Conservation (phyloP, 106 monocot species). For the Cymbidium sinense region DNA sequence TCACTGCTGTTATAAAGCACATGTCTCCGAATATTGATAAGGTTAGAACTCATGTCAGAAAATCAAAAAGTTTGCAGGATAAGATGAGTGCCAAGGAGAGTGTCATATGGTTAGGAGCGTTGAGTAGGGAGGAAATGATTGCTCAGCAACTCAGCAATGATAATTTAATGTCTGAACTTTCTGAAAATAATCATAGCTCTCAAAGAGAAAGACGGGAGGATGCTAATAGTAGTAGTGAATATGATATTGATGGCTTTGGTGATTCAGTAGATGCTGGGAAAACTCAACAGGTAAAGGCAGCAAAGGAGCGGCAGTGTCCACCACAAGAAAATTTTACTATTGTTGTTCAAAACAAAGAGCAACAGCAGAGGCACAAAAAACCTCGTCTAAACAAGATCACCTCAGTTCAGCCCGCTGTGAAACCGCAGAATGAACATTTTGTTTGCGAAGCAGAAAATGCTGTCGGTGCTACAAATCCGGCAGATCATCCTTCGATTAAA, state of each 20-base stretch:
- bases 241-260: slow-evolving; percentile 48
- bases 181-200: slow-evolving; percentile 34
- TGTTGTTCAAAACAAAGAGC: slow-evolving; percentile 11
- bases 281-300: slow-evolving; percentile 4
- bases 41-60: slow-evolving; percentile 66
- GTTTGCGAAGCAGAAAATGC: slow-evolving; percentile 21
- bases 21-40: slow-evolving; percentile 94
- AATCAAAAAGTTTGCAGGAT: slow-evolving; percentile 97
- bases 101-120: slow-evolving; percentile 78
- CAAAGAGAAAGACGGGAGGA: slow-evolving; percentile 40
- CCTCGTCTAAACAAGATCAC: slow-evolving; percentile 12
- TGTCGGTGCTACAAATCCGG: slow-evolving; percentile 34
- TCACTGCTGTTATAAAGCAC: slow-evolving; percentile 90
- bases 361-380: slow-evolving; percentile 32
- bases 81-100: slow-evolving; percentile 99
- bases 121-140: slow-evolving; percentile 56
- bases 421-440: slow-evolving; percentile 5
- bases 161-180: slow-evolving; percentile 48
- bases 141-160: slow-evolving; percentile 28
- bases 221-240: slow-evolving; percentile 48
- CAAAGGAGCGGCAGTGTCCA: slow-evolving; percentile 1
- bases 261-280: slow-evolving; percentile 32
- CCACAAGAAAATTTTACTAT: slow-evolving; percentile 20
- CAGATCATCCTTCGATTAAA: slow-evolving; percentile 12
- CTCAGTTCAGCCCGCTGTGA: slow-evolving; percentile 3